These are phyloP conservation scores for Candida multigemmis DNA, from an alignment of 805 yeast genomes.

Conservation along the genomic window DNA sequence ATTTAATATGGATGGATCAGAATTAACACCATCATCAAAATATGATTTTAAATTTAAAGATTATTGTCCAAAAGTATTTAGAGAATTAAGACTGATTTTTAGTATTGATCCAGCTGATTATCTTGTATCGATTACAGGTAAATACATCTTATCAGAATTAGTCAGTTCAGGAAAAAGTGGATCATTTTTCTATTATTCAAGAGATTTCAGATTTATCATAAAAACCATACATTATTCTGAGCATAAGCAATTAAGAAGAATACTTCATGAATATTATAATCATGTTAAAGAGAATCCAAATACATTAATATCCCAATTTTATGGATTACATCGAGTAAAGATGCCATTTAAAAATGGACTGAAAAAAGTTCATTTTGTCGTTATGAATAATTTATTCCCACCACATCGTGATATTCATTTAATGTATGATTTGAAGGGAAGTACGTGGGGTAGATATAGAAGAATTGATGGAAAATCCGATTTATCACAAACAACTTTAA, in stretches of 20 bases:
- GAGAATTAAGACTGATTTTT: constrained; percentile 72
- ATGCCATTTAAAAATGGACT: constrained; percentile 61
- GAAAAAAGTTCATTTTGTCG: constrained; percentile 78
- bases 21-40: constrained; percentile 84
- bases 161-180: constrained; percentile 98
- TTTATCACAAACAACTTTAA: constrained; percentile 43
- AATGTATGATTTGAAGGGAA: constrained; percentile 89
- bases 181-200: constrained; percentile 87
- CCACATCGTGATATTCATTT: constrained; percentile 81
- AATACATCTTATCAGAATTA: constrained; percentile 81
- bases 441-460: constrained; percentile 72
- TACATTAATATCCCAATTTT: constrained; percentile 88
- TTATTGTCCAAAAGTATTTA: constrained; percentile 88
- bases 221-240: constrained; percentile 93
- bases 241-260: constrained; percentile 70
- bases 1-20: constrained; percentile 81
- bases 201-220: constrained; percentile 90
- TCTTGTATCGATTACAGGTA: constrained; percentile 83
- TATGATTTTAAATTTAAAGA: constrained; percentile 96
- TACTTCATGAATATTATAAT: constrained; percentile 65
- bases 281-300: constrained; percentile 82
- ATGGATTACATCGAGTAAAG: constrained; percentile 89
- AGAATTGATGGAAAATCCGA: constrained; percentile 15
- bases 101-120: constrained; percentile 95
- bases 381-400: constrained; percentile 96